phyloP scores from a whole-genome alignment of 2,329 filamentous ascomycete genomes.

The Fusarium sp. region DNA sequence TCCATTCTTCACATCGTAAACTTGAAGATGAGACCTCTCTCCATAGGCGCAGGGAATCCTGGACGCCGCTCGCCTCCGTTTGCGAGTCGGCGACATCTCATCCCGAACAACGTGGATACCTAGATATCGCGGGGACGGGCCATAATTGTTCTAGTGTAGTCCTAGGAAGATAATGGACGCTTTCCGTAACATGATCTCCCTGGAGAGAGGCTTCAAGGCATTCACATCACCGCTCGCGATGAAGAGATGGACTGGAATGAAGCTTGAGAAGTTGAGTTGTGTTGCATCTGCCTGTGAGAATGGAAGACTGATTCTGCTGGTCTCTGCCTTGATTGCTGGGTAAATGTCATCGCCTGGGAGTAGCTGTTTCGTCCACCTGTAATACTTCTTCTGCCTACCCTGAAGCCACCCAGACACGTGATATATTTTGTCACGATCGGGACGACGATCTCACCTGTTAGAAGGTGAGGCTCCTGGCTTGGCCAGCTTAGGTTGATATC shows the following conservation, averaged over 20 bases:
- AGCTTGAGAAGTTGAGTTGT: not conserved
- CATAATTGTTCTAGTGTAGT: not conserved
- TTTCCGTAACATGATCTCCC: not conserved
- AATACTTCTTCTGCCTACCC: not conserved
- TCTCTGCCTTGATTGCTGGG: not conserved
- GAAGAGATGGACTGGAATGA: not conserved
- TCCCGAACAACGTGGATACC: not conserved
- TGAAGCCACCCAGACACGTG: not conserved
- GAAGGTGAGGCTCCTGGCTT: not conserved
- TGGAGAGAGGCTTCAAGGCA: not conserved
- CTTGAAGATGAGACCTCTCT: not conserved
- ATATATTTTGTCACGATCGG: not conserved
- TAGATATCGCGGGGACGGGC: not conserved
- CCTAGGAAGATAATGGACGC: not conserved
- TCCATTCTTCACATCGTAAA: not conserved
- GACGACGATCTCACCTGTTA: not conserved
- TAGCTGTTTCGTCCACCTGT: not conserved
- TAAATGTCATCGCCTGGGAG: not conserved
- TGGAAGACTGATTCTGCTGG: not conserved
- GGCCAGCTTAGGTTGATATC: not conserved
- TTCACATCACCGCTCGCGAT: not conserved
- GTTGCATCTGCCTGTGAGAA: not conserved
- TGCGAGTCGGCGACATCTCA: not conserved
- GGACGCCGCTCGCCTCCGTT: no score
- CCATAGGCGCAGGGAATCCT: fast-evolving